These are phyloP conservation scores for Clavispora vitiphila DNA, from an alignment of 805 yeast genomes.

Conservation along the genomic window DNA sequence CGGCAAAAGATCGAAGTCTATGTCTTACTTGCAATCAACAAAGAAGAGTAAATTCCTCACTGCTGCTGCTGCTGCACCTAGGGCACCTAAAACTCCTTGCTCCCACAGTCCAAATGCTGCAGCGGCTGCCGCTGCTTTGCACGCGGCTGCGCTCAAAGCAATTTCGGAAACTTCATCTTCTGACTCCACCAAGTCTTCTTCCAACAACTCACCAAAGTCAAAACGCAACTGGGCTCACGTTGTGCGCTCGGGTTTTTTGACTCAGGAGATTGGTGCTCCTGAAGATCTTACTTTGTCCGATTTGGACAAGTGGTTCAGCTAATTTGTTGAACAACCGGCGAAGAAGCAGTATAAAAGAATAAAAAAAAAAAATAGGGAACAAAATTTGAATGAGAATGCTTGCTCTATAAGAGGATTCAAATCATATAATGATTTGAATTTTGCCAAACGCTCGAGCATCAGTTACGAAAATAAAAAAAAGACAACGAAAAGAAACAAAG, in stretches of 20 bases:
- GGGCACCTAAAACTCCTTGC: constrained; percentile 60
- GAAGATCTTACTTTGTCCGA: constrained; percentile 75
- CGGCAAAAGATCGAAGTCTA: constrained; percentile 60
- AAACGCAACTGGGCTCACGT: constrained; percentile 68
- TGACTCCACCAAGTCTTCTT: constrained; percentile 26
- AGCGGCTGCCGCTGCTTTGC: constrained; percentile 70
- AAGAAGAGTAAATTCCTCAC: constrained; percentile 52
- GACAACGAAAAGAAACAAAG: not conserved
- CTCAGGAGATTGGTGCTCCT: constrained; percentile 74
- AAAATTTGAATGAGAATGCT: not conserved
- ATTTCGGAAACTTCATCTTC: constrained; percentile 25
- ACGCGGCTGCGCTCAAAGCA: constrained; percentile 59
- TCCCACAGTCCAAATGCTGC: constrained; percentile 60
- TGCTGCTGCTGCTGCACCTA: constrained; percentile 81
- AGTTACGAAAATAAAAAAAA: not conserved
- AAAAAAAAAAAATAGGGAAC: not conserved
- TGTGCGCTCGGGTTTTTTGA: constrained; percentile 69
- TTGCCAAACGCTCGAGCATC: not conserved
- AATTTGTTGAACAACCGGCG: not conserved
- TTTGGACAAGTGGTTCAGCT: constrained; percentile 37
- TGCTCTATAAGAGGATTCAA: not conserved
- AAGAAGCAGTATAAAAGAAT: too few species aligned
- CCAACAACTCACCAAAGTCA: constrained; percentile 12
- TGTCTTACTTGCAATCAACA: constrained; percentile 48
- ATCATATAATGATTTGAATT: not conserved